phyloP scores from a whole-genome alignment of 257 asterid species.

The Nicotiana sylvestris region DNA sequence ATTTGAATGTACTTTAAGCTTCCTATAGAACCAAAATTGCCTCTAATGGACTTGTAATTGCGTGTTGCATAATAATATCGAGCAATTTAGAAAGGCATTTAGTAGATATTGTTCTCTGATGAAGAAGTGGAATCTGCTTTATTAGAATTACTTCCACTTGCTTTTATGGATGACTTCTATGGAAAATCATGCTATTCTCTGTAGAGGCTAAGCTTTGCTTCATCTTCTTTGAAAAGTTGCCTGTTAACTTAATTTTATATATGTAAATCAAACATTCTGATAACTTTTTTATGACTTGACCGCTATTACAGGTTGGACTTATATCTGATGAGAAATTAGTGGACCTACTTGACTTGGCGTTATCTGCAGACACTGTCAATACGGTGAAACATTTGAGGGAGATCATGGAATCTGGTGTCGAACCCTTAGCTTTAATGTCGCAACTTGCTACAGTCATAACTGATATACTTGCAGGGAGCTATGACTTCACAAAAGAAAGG shows the following conservation, averaged over 20 bases:
- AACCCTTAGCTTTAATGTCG: constrained; percentile 94
- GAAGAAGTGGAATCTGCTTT: constrained; percentile 7
- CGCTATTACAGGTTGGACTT: constrained; percentile 73
- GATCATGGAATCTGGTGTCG: constrained; percentile 93
- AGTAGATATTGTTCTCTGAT: background rate
- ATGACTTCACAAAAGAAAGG: constrained; percentile 57
- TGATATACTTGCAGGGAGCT: constrained; percentile 95
- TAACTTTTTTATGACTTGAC: background rate
- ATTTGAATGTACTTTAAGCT: background rate
- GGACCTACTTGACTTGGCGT: constrained; percentile 89
- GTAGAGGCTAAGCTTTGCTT: background rate
- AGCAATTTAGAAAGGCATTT: background rate
- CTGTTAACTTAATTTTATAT: background rate
- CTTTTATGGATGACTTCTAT: background rate
- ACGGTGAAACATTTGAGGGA: constrained; percentile 92
- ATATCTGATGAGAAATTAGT: constrained; percentile 90
- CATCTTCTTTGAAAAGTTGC: background rate
- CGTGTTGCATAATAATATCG: background rate
- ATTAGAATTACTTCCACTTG: background rate
- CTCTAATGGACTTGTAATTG: background rate
- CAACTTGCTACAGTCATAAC: constrained; percentile 96
- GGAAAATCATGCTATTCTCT: background rate
- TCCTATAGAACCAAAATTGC: background rate
- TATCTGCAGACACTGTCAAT: constrained; percentile 93
- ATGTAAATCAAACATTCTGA: background rate